phyloP scores from a whole-genome alignment of 257 asterid genomes.

The Fraxinus anomala region DNA sequence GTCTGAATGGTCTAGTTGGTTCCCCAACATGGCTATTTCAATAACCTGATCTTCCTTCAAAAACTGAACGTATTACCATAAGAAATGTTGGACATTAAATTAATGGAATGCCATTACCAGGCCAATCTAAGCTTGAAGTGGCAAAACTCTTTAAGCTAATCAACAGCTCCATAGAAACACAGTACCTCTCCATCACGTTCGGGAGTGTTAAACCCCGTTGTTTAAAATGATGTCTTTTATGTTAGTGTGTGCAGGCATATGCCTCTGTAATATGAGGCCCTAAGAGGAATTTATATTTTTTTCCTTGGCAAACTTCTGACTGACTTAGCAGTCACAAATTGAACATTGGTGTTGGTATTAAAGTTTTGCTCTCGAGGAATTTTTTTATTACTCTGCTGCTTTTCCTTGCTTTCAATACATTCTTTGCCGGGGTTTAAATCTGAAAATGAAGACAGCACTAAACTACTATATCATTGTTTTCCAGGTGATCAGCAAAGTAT shows the following conservation, averaged over 20 bases:
- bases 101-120: background rate
- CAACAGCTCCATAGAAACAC: background rate
- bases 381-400: background rate
- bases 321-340: background rate
- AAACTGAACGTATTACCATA: background rate
- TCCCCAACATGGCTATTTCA: background rate
- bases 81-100: background rate
- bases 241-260: background rate
- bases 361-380: background rate
- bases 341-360: background rate
- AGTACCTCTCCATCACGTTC: background rate
- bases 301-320: background rate
- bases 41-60: background rate
- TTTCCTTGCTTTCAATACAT: background rate
- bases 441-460: background rate
- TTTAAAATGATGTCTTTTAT: background rate
- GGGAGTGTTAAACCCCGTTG: background rate
- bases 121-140: background rate
- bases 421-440: background rate
- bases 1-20: background rate
- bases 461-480: background rate
- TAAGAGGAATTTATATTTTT: background rate
- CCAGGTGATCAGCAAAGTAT: background rate
- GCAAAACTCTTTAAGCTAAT: background rate
- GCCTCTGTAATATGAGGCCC: background rate